phyloP scores from a whole-genome alignment of 805 yeast genomes.

The Metschnikowia matae region DNA sequence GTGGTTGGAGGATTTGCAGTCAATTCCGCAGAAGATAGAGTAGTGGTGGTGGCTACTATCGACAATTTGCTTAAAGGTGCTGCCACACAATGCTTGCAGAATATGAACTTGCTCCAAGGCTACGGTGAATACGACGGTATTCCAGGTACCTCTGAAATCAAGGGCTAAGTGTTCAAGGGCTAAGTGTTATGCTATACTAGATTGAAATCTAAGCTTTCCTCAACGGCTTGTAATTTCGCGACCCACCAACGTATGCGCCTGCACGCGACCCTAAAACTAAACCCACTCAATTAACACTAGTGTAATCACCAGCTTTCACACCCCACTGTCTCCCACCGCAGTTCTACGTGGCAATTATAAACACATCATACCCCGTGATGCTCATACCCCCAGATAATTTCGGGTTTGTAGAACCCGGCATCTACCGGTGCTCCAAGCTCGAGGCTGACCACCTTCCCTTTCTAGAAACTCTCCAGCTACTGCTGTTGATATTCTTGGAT shows the following conservation, averaged over 20 bases:
- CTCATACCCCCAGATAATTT: conserved; percentile 90
- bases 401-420: conserved; percentile 85
- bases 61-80: conserved; percentile 97
- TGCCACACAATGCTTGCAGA: conserved; percentile 96
- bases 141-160: conserved; percentile 44
- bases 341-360: not conserved
- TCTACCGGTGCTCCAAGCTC: conserved; percentile 73
- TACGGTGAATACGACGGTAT: conserved; percentile 95
- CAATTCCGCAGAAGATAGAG: conserved; percentile 81
- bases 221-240: not conserved
- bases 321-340: not conserved
- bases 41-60: conserved; percentile 90
- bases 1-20: conserved; percentile 96
- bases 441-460: conserved; percentile 77
- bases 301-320: not conserved
- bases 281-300: not conserved
- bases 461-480: conserved; percentile 64
- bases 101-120: conserved; percentile 84
- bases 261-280: not conserved
- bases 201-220: not conserved
- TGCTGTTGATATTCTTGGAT: conserved; percentile 69
- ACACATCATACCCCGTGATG: conserved; percentile 40
- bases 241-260: not conserved
- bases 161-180: conserved; percentile 9
- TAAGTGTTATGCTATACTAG: not conserved